Conservation (phyloP, 345 rosid genomes). For the Sisymbrium altissimum region DNA sequence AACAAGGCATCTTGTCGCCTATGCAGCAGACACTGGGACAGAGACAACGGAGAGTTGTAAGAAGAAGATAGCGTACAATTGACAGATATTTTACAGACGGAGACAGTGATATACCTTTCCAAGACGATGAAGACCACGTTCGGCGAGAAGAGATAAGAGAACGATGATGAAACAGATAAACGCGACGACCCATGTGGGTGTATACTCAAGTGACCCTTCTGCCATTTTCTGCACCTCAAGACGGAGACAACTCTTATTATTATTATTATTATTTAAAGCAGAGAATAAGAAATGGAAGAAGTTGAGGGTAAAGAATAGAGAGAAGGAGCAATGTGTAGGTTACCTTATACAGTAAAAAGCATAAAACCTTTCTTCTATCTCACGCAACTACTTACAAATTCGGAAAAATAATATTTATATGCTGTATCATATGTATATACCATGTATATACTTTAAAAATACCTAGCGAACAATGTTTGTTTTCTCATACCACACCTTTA, state of each 20-base stretch:
- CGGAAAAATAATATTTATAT: neutral
- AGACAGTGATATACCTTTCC: conserved; percentile 56
- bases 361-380: conserved; percentile 13
- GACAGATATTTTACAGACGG: neutral
- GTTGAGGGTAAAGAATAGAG: conserved; percentile 28
- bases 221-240: conserved; percentile 36
- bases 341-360: conserved; percentile 4
- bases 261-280: conserved; percentile 14
- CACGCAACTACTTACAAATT: conserved; percentile 5
- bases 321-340: conserved; percentile 9
- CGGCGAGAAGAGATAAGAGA: conserved; percentile 59
- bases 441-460: neutral
- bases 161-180: conserved; percentile 67
- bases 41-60: neutral
- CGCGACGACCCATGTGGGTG: conserved; percentile 87
- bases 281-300: conserved; percentile 22
- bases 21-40: conserved; percentile 49
- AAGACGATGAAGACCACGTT: conserved; percentile 66
- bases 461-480: neutral
- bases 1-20: conserved; percentile 54
- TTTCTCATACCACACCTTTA: neutral
- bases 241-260: conserved; percentile 19
- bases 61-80: neutral
- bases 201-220: conserved; percentile 45
- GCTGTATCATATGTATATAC: neutral